phyloP scores from a whole-genome alignment of 2,329 filamentous ascomycete genomes.

The Aureobasidium sp. region DNA sequence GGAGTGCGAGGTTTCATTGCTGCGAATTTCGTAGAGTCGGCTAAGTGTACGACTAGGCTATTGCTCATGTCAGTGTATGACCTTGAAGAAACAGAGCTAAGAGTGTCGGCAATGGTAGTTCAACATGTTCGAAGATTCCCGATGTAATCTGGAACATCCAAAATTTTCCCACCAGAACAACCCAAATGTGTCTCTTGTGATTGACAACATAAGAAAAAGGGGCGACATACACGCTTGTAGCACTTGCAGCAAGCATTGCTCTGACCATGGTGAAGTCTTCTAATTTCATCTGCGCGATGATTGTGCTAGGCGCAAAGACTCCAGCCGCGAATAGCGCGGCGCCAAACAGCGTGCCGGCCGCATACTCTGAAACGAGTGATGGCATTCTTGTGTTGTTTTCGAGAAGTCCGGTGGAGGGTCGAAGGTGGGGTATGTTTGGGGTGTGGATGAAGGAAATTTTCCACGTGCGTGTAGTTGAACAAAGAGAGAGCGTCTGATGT shows the following conservation, averaged over 20 bases:
- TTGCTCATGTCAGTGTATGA: conserved; percentile 23
- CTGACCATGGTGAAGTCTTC: conserved; percentile 58
- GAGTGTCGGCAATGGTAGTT: background rate
- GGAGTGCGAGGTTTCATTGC: conserved; percentile 40
- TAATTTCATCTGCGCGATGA: conserved; percentile 52
- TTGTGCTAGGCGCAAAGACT: conserved; percentile 50
- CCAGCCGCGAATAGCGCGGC: conserved; percentile 52
- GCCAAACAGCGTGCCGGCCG: conserved; percentile 49
- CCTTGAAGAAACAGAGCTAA: background rate
- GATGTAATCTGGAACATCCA: background rate
- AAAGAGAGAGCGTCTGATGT: background rate
- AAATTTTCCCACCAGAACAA: no score
- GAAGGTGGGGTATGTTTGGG: background rate
- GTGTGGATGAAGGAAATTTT: background rate
- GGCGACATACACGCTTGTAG: conserved; percentile 49
- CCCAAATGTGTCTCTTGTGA: no score
- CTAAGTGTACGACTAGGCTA: conserved; percentile 23
- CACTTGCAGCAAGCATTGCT: conserved; percentile 54
- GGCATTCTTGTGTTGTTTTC: background rate
- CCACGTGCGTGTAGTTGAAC: background rate
- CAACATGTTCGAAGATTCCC: background rate
- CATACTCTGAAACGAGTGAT: conserved; percentile 6
- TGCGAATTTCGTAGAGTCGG: conserved; percentile 36
- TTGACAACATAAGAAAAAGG: background rate
- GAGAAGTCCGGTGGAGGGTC: background rate